phyloP scores from a whole-genome alignment of 164 flowering plant species.

The Stephania cephalantha region DNA sequence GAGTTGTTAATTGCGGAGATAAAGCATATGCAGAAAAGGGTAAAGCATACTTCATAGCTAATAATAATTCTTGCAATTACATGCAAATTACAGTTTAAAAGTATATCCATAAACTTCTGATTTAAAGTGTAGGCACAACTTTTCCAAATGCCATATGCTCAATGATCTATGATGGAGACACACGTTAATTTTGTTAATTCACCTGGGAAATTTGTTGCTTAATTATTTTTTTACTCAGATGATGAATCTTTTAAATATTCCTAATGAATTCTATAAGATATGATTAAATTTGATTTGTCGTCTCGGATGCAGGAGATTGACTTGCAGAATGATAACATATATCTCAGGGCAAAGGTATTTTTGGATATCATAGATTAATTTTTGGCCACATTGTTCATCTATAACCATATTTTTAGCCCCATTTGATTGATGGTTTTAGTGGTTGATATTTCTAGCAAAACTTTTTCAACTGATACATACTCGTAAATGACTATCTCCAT shows the following conservation, averaged over 20 bases:
- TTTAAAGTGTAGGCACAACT: neutral
- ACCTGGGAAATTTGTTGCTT: too few relatives aligned
- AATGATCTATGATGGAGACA: too few relatives aligned
- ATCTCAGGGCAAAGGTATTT: conserved; percentile 73
- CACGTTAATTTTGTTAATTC: too few relatives aligned
- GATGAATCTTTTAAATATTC: neutral
- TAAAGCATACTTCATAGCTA: conserved; percentile 18
- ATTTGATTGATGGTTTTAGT: too few relatives aligned
- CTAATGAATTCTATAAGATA: neutral
- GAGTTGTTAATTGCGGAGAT: conserved; percentile 27
- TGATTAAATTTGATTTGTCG: neutral
- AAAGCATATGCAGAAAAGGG: conserved; percentile 91
- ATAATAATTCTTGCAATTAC: neutral
- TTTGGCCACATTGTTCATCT: neutral
- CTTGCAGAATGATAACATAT: conserved; percentile 77
- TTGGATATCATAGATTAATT: conserved; percentile 10
- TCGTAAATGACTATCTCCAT: neutral
- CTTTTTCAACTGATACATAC: neutral
- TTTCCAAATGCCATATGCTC: too few relatives aligned
- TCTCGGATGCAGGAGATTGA: conserved; percentile 55
- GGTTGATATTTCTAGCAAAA: neutral
- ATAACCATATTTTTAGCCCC: neutral
- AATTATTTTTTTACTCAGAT: neutral
- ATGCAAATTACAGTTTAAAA: neutral
- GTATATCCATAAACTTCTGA: neutral